Percentiles rank a stretch among this genome's conserved stretches.
phyloP scores from a whole-genome alignment of 129 eudicot genomes.

The Saposhnikovia divaricata region DNA sequence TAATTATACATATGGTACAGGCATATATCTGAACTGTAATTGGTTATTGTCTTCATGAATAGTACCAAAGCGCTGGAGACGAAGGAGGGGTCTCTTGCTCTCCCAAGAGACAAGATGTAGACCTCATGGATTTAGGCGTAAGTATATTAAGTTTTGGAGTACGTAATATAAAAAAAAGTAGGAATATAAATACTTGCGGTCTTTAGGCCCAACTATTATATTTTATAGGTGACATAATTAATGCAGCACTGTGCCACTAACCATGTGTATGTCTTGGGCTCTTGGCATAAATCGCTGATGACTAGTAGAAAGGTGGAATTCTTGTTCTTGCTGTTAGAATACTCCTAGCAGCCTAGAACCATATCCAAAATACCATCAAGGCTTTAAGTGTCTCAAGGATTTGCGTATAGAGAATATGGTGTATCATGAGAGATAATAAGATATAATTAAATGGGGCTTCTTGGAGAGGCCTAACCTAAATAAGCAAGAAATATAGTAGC shows the following conservation, averaged over 20 bases:
- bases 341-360: not conserved
- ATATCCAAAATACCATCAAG: not conserved
- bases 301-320: not conserved
- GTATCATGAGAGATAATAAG: not conserved
- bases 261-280: not conserved
- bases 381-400: not conserved
- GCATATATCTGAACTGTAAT: constrained; percentile 14
- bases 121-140: constrained; percentile 48
- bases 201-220: not conserved
- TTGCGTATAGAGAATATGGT: not conserved
- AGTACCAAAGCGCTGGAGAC: constrained; percentile 84
- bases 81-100: constrained; percentile 56
- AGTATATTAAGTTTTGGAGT: constrained; percentile 31
- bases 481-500: not conserved
- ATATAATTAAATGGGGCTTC: not conserved
- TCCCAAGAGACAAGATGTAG: constrained; percentile 31
- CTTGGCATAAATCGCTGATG: not conserved
- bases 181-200: not conserved
- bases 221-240: not conserved
- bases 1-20: not conserved
- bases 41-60: constrained; percentile 38
- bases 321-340: not conserved
- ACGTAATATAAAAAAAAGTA: not conserved
- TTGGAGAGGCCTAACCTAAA: constrained; percentile 4
- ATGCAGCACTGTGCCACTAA: not conserved